phyloP scores from a whole-genome alignment of 192 early-diverging fungal genomes.

The Entrophospora sp. region DNA sequence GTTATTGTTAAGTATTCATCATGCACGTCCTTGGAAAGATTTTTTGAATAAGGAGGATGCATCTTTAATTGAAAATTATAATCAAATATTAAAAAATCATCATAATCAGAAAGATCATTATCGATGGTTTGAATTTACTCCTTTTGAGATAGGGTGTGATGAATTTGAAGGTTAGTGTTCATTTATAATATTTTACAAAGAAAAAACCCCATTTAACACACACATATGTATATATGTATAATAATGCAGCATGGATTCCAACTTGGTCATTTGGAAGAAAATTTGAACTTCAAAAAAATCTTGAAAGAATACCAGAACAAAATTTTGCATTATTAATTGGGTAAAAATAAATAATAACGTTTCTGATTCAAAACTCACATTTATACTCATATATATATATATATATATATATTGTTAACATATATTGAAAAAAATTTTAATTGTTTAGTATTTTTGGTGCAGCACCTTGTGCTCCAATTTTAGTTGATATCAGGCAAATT shows the following conservation, averaged over 20 bases:
- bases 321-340: constrained; percentile 60
- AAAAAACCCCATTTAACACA: too few relatives aligned
- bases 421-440: too few relatives aligned
- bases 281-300: constrained; percentile 51
- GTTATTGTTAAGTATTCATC: constrained; percentile 34
- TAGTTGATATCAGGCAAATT: neutral
- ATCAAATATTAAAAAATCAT: constrained; percentile 28
- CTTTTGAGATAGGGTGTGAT: constrained; percentile 70
- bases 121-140: constrained; percentile 80
- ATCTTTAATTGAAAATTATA: constrained; percentile 23
- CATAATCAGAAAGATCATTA: constrained; percentile 25
- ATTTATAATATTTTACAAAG: too few relatives aligned
- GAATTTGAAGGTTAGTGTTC: constrained; percentile 47
- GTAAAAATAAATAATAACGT: neutral
- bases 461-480: neutral
- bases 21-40: constrained; percentile 46
- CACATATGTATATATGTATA: neutral
- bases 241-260: constrained; percentile 54
- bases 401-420: too few relatives aligned
- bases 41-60: constrained; percentile 18
- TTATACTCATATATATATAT: too few relatives aligned
- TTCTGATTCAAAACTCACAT: too few relatives aligned
- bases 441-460: neutral
- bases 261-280: constrained; percentile 71
- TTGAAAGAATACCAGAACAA: constrained; percentile 56